A percentile compares a stretch with the other conserved stretches of the same genome.
Conservation (phyloP, 2,329 filamentous ascomycete genomes). For the Colletotrichum sp. region DNA sequence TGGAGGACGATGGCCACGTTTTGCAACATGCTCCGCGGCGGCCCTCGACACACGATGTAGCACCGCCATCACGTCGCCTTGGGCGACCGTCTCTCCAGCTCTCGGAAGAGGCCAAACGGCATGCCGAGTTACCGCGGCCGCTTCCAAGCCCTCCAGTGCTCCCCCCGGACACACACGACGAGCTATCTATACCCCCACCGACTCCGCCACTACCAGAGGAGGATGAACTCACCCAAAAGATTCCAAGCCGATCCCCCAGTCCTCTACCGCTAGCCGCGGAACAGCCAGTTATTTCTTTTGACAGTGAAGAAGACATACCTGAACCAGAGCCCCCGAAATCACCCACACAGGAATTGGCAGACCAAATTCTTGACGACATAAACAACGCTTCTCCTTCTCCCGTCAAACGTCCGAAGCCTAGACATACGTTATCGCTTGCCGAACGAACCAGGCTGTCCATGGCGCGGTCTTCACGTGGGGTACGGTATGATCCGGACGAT, state of each 20-base stretch:
- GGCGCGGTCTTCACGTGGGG: conserved; percentile 58
- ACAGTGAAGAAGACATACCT: background rate
- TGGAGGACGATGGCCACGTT: conserved; percentile 49
- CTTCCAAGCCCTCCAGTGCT: conserved; percentile 8
- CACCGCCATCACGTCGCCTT: background rate
- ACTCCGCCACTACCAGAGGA: conserved; percentile 17
- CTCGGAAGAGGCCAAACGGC: background rate
- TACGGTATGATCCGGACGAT: conserved; percentile 26
- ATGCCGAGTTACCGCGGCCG: background rate
- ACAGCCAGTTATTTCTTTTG: background rate
- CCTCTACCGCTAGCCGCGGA: conserved; percentile 7
- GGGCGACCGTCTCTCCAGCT: background rate
- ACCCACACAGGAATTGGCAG: conserved; percentile 56
- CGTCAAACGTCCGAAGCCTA: conserved; percentile 49
- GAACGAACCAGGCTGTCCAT: conserved; percentile 86
- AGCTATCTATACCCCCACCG: conserved; percentile 12
- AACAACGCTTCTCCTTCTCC: conserved; percentile 62
- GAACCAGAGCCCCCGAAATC: conserved; percentile 30
- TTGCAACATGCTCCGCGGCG: background rate
- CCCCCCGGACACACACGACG: conserved; percentile 1
- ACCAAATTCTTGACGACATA: conserved; percentile 62
- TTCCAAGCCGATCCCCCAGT: background rate
- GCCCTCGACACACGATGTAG: background rate
- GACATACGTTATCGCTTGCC: conserved; percentile 67
- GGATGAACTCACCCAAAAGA: background rate